Percentiles rank a stretch among this genome's conserved stretches.
Evolutionary conservation across 345 rosid species (phyloP).

Genomic region (Arabidopsis suecica): DNA sequence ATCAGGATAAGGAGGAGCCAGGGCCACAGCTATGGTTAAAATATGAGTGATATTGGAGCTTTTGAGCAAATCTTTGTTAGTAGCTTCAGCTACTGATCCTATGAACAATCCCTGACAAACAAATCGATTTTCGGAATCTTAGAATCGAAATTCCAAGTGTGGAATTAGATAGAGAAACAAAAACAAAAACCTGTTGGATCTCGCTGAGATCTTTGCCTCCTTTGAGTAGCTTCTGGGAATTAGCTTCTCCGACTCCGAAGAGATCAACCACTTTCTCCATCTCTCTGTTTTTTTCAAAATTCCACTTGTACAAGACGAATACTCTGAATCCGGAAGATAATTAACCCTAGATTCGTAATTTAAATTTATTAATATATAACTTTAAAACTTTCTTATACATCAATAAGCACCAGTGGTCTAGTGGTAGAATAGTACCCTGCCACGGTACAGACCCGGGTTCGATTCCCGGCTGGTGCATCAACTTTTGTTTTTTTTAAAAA

Average conservation of each 20-base stretch:
- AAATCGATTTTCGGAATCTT: not conserved
- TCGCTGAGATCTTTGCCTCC: constrained; percentile 46
- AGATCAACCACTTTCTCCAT: constrained; percentile 48
- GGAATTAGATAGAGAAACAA: not conserved
- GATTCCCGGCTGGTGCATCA: constrained; percentile 76
- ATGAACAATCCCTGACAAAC: constrained; percentile 50
- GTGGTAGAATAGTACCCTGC: constrained; percentile 73
- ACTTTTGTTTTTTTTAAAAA: not conserved
- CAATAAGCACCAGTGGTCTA: constrained; percentile 53
- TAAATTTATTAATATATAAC: no score
- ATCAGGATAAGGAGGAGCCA: constrained; percentile 58
- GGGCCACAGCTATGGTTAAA: constrained; percentile 66
- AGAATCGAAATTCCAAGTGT: not conserved
- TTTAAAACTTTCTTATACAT: no score
- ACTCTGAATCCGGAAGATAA: not conserved
- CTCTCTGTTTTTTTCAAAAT: not conserved
- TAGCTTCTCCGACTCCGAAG: constrained; percentile 42
- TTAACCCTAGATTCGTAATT: no score
- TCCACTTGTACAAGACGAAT: not conserved
- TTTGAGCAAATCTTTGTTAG: constrained; percentile 58
- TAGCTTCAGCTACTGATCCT: constrained; percentile 70
- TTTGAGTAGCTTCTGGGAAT: constrained; percentile 27
- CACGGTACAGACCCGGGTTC: constrained; percentile 88
- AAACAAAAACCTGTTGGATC: constrained; percentile 33
- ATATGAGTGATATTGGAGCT: constrained; percentile 68